phyloP scores from a whole-genome alignment of 2,329 filamentous ascomycete genomes.

The Ascochyta clinopodiicola region DNA sequence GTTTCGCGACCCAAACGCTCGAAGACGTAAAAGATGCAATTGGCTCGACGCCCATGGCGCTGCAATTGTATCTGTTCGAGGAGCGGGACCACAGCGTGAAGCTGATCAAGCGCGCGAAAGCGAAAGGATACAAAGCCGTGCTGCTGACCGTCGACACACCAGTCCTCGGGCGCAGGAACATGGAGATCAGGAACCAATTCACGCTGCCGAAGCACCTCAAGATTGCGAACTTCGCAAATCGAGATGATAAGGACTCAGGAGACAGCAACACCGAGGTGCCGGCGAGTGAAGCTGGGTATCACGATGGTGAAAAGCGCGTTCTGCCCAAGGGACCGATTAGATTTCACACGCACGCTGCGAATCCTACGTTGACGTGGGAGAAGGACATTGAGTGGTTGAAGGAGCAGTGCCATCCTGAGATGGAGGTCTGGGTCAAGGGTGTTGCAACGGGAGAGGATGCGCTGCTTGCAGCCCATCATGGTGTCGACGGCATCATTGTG shows the following conservation, averaged over 20 bases:
- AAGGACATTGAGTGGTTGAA: slow-evolving; percentile 32
- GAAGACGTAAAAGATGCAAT: slow-evolving; percentile 57
- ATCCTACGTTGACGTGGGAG: slow-evolving; percentile 33
- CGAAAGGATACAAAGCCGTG: slow-evolving; percentile 34
- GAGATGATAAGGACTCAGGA: slow-evolving; percentile 1
- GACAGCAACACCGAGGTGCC: slow-evolving; percentile 7
- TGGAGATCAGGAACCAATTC: slow-evolving; percentile 39
- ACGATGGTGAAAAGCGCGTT: slow-evolving; percentile 13
- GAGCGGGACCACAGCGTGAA: slow-evolving; percentile 25
- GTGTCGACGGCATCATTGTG: slow-evolving; percentile 55
- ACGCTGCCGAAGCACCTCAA: slow-evolving; percentile 30
- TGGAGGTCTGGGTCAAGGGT: slow-evolving; percentile 53
- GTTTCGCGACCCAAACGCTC: slow-evolving; percentile 51
- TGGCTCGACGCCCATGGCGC: slow-evolving; percentile 38
- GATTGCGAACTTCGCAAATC: slow-evolving; percentile 28
- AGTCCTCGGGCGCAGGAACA: slow-evolving; percentile 27
- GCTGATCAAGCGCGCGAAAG: slow-evolving; percentile 34
- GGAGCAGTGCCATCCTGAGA: slow-evolving; percentile 26
- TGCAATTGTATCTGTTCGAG: slow-evolving; percentile 54
- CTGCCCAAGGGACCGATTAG: slow-evolving; percentile 21
- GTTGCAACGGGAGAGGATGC: slow-evolving; percentile 52
- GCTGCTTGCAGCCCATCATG: slow-evolving; percentile 50
- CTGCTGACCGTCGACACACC: slow-evolving; percentile 38
- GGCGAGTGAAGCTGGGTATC: slow-evolving; percentile 1
- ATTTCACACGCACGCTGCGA: slow-evolving; percentile 31